Evolutionary conservation across 202 grass and related monocot species (phyloP).

Genomic region (Setaria viridis): DNA sequence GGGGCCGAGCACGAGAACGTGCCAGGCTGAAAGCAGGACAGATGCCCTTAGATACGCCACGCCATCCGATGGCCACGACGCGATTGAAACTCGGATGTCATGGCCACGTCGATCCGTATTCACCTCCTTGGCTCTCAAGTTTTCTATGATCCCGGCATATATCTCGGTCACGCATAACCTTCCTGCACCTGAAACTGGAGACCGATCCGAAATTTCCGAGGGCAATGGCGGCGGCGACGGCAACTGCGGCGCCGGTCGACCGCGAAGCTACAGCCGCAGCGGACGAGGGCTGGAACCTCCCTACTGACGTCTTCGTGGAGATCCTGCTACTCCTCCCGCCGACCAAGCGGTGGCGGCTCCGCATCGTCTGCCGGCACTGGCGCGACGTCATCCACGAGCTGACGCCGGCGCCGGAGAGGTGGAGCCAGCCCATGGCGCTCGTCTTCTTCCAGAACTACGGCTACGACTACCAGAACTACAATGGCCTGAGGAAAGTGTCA

Average conservation of each 20-base stretch:
- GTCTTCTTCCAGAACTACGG: not conserved
- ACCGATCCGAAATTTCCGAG: no score
- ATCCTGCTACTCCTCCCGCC: slow-evolving; percentile 4
- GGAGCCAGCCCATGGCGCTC: not conserved
- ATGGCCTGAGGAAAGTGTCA: no score
- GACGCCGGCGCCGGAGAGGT: not conserved
- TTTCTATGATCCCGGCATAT: not conserved
- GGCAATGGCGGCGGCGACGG: not conserved
- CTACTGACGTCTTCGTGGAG: slow-evolving; percentile 24
- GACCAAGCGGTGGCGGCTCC: not conserved
- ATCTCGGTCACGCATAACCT: not conserved
- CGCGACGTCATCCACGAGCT: not conserved
- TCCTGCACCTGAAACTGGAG: no score
- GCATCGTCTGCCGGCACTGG: slow-evolving; percentile 23
- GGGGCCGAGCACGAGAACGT: no score
- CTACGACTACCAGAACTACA: no score
- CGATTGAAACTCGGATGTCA: no score
- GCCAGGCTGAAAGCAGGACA: no score
- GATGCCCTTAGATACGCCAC: no score
- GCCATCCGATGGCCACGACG: no score
- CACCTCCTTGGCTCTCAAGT: not conserved
- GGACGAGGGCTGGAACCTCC: not conserved
- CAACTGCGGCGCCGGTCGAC: no score
- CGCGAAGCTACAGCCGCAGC: not conserved
- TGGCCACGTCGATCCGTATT: not conserved